A percentile compares a stretch with the other conserved stretches of the same genome.
Conservation (phyloP, 148 eudicot genomes). For the Selenicereus undatus region DNA sequence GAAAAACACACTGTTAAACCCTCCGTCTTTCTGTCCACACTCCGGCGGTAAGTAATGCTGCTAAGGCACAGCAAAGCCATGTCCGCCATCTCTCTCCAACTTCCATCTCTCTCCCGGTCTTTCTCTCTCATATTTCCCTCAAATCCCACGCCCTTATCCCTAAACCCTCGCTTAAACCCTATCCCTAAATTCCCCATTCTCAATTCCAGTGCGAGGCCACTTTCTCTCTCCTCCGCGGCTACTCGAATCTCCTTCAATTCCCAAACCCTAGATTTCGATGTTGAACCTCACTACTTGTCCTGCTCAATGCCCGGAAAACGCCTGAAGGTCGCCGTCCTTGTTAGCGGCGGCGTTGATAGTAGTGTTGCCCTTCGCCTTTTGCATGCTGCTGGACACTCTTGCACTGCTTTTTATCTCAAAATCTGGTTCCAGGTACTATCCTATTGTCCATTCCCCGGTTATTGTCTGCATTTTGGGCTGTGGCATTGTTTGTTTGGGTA, state of each 20-base stretch:
- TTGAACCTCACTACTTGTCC: slow-evolving; percentile 47
- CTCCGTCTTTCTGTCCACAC: neutral
- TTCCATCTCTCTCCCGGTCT: slow-evolving; percentile 17
- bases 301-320: slow-evolving; percentile 54
- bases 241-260: neutral
- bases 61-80: slow-evolving; percentile 24
- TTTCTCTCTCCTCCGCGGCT: slow-evolving; percentile 23
- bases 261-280: slow-evolving; percentile 22
- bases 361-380: slow-evolving; percentile 90
- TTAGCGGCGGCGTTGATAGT: slow-evolving; percentile 97
- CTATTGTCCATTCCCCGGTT: neutral
- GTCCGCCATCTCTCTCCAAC: slow-evolving; percentile 34
- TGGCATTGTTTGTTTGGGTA: neutral
- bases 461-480: neutral
- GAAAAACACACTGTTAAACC: too few species aligned
- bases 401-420: slow-evolving; percentile 94
- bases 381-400: slow-evolving; percentile 91
- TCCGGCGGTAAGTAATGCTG: slow-evolving; percentile 13
- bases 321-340: slow-evolving; percentile 68
- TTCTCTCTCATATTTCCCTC: slow-evolving; percentile 25
- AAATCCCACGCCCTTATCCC: slow-evolving; percentile 6
- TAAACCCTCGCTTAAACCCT: slow-evolving; percentile 12
- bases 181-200: slow-evolving; percentile 1
- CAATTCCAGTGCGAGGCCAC: neutral
- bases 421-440: slow-evolving; percentile 83